These are phyloP conservation scores for Leonotis leonurus DNA, from an alignment of 257 asterid genomes.

Conservation along the genomic window DNA sequence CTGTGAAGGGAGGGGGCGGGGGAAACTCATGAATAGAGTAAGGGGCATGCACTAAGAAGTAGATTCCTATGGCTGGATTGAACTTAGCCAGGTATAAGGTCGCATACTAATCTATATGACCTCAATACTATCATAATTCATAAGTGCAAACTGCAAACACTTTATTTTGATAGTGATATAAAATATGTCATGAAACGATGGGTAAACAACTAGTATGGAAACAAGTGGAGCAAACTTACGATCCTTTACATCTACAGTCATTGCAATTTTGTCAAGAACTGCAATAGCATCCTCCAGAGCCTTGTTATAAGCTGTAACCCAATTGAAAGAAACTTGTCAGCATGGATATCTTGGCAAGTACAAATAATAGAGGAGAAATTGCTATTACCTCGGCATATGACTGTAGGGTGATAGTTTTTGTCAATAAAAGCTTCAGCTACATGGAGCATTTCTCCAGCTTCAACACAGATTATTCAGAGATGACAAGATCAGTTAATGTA, in stretches of 20 bases:
- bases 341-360: neutral
- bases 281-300: conserved; percentile 92
- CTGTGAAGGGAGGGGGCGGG: neutral
- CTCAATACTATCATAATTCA: neutral
- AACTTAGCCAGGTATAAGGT: neutral
- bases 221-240: conserved; percentile 47
- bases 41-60: neutral
- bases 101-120: conserved; percentile 2
- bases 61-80: neutral
- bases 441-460: conserved; percentile 99
- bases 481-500: neutral
- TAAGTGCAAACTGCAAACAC: neutral
- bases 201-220: neutral
- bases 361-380: neutral
- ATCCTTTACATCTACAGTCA: conserved; percentile 72
- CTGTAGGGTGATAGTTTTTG: conserved; percentile 85
- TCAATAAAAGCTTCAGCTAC: conserved; percentile 98
- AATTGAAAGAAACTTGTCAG: conserved; percentile 12
- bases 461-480: conserved; percentile 18
- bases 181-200: neutral
- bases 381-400: conserved; percentile 76
- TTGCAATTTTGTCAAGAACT: conserved; percentile 80
- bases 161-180: neutral
- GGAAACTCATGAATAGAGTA: neutral
- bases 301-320: conserved; percentile 64